A percentile compares a stretch with the other conserved stretches of the same genome.
Evolutionary conservation across 2,329 filamentous ascomycete species (phyloP).

Genomic region (Fusarium udum): DNA sequence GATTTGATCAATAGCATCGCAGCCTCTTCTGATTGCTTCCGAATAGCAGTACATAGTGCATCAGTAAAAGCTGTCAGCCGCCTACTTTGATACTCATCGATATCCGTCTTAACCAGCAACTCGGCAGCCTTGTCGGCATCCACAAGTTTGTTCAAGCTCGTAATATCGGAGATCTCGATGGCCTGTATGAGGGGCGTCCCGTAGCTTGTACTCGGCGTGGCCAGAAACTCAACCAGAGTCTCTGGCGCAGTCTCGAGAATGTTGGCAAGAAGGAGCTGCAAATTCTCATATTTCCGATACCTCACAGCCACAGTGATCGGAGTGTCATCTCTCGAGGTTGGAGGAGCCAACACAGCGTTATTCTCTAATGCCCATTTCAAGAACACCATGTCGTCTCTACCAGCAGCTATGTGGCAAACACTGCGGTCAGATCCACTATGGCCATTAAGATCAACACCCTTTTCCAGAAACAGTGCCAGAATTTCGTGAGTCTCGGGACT

Average conservation of each 20-base stretch:
- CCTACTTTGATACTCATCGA: not conserved
- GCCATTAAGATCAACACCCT: fast-evolving
- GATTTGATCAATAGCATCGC: fast-evolving
- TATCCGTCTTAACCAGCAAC: not conserved
- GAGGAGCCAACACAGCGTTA: fast-evolving
- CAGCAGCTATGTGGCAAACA: not conserved
- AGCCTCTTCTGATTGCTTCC: not conserved
- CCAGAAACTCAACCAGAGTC: not conserved
- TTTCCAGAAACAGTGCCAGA: fast-evolving
- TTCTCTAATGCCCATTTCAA: not conserved
- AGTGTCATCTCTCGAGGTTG: not conserved
- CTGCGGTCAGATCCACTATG: fast-evolving
- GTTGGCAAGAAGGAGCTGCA: fast-evolving
- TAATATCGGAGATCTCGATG: fast-evolving
- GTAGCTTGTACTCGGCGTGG: not conserved
- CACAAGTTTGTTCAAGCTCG: not conserved
- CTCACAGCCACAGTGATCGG: not conserved
- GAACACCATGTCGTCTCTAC: fast-evolving
- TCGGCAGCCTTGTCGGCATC: not conserved
- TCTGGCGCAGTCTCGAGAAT: not conserved
- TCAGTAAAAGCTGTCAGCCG: not conserved
- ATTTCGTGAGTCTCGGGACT: not conserved
- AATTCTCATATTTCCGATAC: not conserved
- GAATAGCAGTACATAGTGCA: not conserved
- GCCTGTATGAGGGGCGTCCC: not conserved